These are phyloP conservation scores for Daucus carota DNA, from an alignment of 129 eudicot species.

Conservation along the genomic window DH1_v3.0 NC_030386.2:35181501-35182000, in stretches of 20 bases:
- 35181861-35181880: slow-evolving; percentile 76
- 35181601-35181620: neutral
- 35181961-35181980: neutral
- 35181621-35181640: neutral
- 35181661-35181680: neutral
- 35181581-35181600: neutral
- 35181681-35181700: neutral
- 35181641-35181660: neutral
- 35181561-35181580: neutral
- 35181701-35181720: neutral
- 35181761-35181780: neutral
- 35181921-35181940: slow-evolving; percentile 71
- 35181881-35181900: slow-evolving; percentile 74
- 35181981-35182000: neutral
- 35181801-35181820: slow-evolving; percentile 72
- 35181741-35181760: neutral
- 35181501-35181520: neutral
- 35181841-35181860: slow-evolving; percentile 60
- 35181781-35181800: slow-evolving; percentile 74
- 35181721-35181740: neutral
- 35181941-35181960: slow-evolving; percentile 2
- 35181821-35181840: slow-evolving; percentile 91
- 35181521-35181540: neutral
- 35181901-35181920: slow-evolving; percentile 69
- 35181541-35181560: neutral